Base-by-base conservation (phyloP, 495 filamentous ascomycete species). In the Talaromyces adpressus region DNA sequence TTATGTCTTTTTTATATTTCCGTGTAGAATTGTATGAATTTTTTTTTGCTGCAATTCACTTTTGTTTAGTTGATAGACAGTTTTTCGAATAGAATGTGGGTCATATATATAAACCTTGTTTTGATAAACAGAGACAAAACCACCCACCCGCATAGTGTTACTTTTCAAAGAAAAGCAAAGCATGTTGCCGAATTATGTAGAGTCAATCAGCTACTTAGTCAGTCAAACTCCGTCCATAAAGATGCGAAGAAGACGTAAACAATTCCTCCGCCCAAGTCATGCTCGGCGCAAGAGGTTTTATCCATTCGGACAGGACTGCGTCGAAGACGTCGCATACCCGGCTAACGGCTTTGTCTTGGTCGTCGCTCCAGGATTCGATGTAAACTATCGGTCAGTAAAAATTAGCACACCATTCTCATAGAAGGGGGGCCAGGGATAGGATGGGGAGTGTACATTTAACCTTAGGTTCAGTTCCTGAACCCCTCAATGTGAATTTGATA, bases 391-490 rank as follows among this genome's bases (percentile, higher is more conserved):
- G 30, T 4, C 22, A 5, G 2, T 25, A 3, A 54, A 14, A 27
- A 27, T 29, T 3, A 54, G 20, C 3, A 54, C 2, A 25, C 3
- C 11, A 27, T 27, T 14, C 4, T 8, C 0, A 5, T 12, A 29
- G 23, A 58, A 25, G 5, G 2, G 9, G 29, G n/a, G n/a, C n/a
- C n/a, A n/a, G n/a, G n/a, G n/a, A n/a, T n/a, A n/a, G 9, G 36
- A 30, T 30, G 11, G 18, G 59, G 25, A 20, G 68, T 78, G 68
- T 74, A 85, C 84, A 73, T 68, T 87, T 87, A 45, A 86, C 85
- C 69, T 87, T 87, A 1, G 88, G 88, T 71, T 91, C 88, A 2
- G 88, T 91, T 5, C 88, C 88, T 1, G 86, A 89, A 5, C 82
- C 85, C 67, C 88, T 76, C 30, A 88, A 77, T 2, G 87, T 91